These are phyloP conservation scores for Apiotrichum brassicae DNA, from an alignment of 1,284 basidiomycete genomes.

Conservation along the genomic window DNA sequence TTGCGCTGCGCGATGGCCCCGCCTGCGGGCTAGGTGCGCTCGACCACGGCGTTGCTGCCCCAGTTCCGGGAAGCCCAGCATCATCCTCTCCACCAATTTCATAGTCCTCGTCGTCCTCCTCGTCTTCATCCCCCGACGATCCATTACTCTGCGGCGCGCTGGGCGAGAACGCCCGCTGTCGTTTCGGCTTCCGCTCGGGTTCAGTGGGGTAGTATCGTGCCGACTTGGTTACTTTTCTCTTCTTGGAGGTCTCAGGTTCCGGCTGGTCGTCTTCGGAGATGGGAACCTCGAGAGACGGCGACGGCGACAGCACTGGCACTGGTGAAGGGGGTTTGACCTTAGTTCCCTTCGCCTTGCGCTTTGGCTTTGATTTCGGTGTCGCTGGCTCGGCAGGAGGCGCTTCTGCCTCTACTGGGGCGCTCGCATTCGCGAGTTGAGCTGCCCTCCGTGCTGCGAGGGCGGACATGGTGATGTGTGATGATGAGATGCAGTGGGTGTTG, in stretches of 20 bases:
- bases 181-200: conserved; percentile 3
- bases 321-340: too few species aligned
- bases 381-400: background rate
- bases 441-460: conserved; percentile 29
- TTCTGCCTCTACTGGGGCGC: background rate
- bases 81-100: conserved; percentile 11
- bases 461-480: conserved; percentile 18
- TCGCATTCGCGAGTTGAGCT: conserved; percentile 12
- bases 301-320: too few species aligned
- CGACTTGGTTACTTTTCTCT: conserved; percentile 6
- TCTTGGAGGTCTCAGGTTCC: conserved; percentile 9
- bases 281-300: background rate
- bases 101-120: conserved; percentile 14
- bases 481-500: background rate
- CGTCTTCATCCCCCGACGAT: conserved; percentile 2
- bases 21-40: conserved; percentile 14
- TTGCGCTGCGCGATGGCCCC: conserved; percentile 3
- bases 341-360: too few species aligned
- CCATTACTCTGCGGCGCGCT: conserved; percentile 22
- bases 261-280: background rate
- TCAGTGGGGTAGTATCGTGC: conserved; percentile 4
- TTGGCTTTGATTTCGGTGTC: background rate
- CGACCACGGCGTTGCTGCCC: conserved; percentile 25
- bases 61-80: background rate
- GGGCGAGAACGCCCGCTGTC: conserved; percentile 26